Evolutionary conservation across 371 early-diverging fungal species (phyloP).

Genomic region (Apophysomyces elegans): DNA sequence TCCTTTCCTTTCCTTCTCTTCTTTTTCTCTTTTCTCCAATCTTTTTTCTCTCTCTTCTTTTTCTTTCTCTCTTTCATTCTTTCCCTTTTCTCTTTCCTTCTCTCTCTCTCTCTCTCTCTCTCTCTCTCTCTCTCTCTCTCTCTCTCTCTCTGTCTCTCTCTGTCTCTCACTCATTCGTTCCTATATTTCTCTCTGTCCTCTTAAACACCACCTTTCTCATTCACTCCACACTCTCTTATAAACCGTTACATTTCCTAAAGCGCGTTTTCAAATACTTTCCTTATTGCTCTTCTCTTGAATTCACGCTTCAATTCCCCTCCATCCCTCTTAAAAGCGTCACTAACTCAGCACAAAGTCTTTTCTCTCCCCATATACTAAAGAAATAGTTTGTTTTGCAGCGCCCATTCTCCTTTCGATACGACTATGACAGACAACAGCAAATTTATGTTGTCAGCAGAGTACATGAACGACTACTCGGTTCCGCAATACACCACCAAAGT

Average conservation of each 20-base stretch:
- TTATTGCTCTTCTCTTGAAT: background rate
- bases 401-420: background rate
- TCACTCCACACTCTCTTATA: background rate
- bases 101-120: background rate
- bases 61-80: background rate
- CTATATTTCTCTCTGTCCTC: background rate
- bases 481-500: conserved; percentile 15
- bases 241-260: background rate
- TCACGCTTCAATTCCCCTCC: background rate
- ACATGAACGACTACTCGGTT: conserved; percentile 15
- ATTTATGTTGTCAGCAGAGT: conserved; percentile 16
- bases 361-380: background rate
- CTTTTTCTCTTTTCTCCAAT: background rate
- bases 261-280: background rate
- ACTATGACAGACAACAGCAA: conserved; percentile 14
- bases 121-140: background rate
- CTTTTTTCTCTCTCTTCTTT: background rate
- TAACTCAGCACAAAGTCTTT: conserved; percentile 2
- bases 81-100: background rate
- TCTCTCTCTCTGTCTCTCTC: no score
- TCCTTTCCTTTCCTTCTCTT: background rate
- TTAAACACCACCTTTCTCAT: background rate
- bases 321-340: background rate
- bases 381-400: background rate
- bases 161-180: background rate